Percentiles rank a stretch among this genome's conserved stretches.
phyloP scores from a whole-genome alignment of 495 filamentous ascomycete species.

The Hypoxylon rickii region DNA sequence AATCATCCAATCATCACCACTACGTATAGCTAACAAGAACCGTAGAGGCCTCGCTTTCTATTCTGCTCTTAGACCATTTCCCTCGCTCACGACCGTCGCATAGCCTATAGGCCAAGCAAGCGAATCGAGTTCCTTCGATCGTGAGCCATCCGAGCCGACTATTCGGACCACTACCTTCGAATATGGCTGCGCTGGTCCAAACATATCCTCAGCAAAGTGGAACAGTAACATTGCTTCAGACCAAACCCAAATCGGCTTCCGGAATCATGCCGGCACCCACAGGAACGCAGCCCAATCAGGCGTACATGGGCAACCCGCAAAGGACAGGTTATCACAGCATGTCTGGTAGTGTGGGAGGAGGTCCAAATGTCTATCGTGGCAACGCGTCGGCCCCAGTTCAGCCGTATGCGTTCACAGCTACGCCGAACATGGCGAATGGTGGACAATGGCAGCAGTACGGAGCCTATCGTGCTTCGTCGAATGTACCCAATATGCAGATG shows the following conservation, averaged over 20 bases:
- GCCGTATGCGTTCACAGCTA: slow-evolving; percentile 83
- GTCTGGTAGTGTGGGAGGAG: slow-evolving; percentile 50
- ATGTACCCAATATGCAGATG: slow-evolving; percentile 58
- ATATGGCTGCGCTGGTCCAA: slow-evolving; percentile 91
- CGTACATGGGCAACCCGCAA: slow-evolving; percentile 61
- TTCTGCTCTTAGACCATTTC: slow-evolving; percentile 1
- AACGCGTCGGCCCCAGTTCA: slow-evolving; percentile 70
- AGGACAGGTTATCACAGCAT: slow-evolving; percentile 67
- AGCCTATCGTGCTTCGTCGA: slow-evolving; percentile 67
- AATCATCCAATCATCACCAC: not conserved
- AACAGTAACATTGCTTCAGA: slow-evolving; percentile 81
- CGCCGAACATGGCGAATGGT: slow-evolving; percentile 66
- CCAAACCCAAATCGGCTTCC: slow-evolving; percentile 72
- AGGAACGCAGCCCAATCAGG: slow-evolving; percentile 59
- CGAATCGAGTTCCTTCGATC: slow-evolving; percentile 26
- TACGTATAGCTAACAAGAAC: slow-evolving; percentile 7
- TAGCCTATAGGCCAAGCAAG: slow-evolving; percentile 12
- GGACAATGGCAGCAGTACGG: slow-evolving; percentile 69
- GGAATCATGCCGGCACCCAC: slow-evolving; percentile 62
- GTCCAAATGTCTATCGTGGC: slow-evolving; percentile 68
- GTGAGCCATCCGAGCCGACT: slow-evolving; percentile 20
- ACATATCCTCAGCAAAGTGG: slow-evolving; percentile 81
- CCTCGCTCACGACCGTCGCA: slow-evolving; percentile 1
- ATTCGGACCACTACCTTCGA: slow-evolving; percentile 34
- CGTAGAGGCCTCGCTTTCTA: not conserved